Conservation (phyloP, 306 rosid genomes). For the Prosopis cineraria region DNA sequence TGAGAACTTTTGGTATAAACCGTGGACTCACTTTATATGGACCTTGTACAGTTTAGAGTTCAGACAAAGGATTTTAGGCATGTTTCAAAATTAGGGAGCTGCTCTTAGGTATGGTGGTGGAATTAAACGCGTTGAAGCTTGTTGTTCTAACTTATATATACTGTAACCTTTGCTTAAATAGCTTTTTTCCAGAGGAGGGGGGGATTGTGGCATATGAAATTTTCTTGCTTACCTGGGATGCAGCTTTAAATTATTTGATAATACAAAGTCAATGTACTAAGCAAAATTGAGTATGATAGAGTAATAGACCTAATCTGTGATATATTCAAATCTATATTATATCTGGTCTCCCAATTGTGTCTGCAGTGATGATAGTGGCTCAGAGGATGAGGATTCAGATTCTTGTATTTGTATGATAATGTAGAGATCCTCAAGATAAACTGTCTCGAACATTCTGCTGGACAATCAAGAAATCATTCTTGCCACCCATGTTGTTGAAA, state of each 20-base stretch:
- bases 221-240: slow-evolving; percentile 7
- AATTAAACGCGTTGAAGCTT: slow-evolving; percentile 6
- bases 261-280: slow-evolving; percentile 9
- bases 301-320: slow-evolving; percentile 14
- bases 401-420: slow-evolving; percentile 77
- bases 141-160: neutral
- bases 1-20: slow-evolving; percentile 8
- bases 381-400: slow-evolving; percentile 76
- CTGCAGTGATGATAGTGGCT: slow-evolving; percentile 81
- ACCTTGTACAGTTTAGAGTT: slow-evolving; percentile 16
- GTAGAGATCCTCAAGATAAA: slow-evolving; percentile 54
- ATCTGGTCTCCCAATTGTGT: slow-evolving; percentile 38
- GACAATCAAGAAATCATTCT: slow-evolving; percentile 41
- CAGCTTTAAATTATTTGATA: slow-evolving; percentile 21
- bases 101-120: neutral
- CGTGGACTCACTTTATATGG: neutral
- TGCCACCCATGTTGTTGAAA: slow-evolving; percentile 36
- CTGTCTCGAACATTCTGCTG: slow-evolving; percentile 50
- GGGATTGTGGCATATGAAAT: neutral
- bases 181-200: neutral
- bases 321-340: slow-evolving; percentile 27
- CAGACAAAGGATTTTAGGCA: neutral
- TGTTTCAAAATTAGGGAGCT: slow-evolving; percentile 8
- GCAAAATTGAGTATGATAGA: neutral
- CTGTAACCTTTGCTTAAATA: neutral